A percentile compares a stretch with the other conserved stretches of the same genome.
Conservation (phyloP, 345 rosid genomes). For the Lenwebbia sp. region DNA sequence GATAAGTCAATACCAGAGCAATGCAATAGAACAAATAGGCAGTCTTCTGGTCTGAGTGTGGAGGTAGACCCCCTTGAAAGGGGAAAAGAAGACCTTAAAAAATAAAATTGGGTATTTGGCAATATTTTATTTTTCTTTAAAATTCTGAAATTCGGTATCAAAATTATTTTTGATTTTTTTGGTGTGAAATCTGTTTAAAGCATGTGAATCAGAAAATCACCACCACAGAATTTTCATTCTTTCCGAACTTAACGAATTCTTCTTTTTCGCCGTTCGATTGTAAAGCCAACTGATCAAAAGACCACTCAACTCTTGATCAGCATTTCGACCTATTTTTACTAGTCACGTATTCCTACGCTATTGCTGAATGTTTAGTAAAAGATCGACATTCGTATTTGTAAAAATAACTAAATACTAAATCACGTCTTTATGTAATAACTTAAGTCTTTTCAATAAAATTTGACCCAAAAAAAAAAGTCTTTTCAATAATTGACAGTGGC, state of each 20-base stretch:
- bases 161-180: background rate
- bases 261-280: too few species aligned
- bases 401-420: too few species aligned
- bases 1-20: background rate
- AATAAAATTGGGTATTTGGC: background rate
- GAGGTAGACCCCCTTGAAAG: background rate
- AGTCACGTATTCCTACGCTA: too few species aligned
- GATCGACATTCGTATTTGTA: background rate
- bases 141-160: background rate
- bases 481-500: too few species aligned
- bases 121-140: background rate
- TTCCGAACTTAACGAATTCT: background rate
- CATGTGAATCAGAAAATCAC: background rate
- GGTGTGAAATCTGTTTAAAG: background rate
- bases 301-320: too few species aligned
- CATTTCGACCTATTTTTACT: too few species aligned
- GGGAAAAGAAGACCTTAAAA: background rate
- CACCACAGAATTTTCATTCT: background rate
- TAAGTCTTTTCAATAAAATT: too few species aligned
- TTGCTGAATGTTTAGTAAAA: too few species aligned
- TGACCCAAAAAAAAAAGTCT: too few species aligned
- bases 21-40: background rate
- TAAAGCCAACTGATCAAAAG: too few species aligned
- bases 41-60: background rate
- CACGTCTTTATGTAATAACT: too few species aligned